Evolutionary conservation across 1,139 yeast species (phyloP).

Genomic region (Chernovozyma aurita): DNA sequence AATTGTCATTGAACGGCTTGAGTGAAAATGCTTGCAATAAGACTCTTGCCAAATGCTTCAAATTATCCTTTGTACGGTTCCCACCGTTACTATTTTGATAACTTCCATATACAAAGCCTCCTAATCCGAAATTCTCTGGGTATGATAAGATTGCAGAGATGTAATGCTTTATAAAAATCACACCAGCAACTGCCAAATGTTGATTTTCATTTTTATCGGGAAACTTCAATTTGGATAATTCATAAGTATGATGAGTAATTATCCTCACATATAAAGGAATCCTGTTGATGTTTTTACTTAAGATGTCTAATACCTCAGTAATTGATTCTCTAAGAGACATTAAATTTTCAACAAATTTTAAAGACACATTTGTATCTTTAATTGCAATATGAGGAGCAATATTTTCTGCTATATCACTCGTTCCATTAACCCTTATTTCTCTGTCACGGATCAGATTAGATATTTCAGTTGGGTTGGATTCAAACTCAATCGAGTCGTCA

Average conservation of each 20-base stretch:
- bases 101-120: neutral
- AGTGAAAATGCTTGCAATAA: constrained; percentile 63
- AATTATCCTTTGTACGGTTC: constrained; percentile 38
- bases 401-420: constrained; percentile 23
- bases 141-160: constrained; percentile 59
- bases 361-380: constrained; percentile 67
- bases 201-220: constrained; percentile 51
- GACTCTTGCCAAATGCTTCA: constrained; percentile 56
- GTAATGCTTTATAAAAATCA: constrained; percentile 59
- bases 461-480: constrained; percentile 74
- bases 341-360: constrained; percentile 66
- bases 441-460: constrained; percentile 44
- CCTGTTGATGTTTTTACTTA: constrained; percentile 32
- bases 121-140: constrained; percentile 62
- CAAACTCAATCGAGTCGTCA: constrained; percentile 60
- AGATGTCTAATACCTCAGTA: constrained; percentile 48
- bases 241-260: constrained; percentile 33
- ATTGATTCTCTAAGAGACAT: constrained; percentile 70
- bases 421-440: constrained; percentile 45
- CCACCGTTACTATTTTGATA: neutral
- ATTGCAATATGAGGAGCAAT: constrained; percentile 68
- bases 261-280: constrained; percentile 61
- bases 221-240: constrained; percentile 35
- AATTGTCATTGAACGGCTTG: constrained; percentile 67
- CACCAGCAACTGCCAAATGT: constrained; percentile 66